Evolutionary conservation across 2,329 filamentous ascomycete genomes (phyloP).

Genomic region (Calonectria hongkongensis): DNA sequence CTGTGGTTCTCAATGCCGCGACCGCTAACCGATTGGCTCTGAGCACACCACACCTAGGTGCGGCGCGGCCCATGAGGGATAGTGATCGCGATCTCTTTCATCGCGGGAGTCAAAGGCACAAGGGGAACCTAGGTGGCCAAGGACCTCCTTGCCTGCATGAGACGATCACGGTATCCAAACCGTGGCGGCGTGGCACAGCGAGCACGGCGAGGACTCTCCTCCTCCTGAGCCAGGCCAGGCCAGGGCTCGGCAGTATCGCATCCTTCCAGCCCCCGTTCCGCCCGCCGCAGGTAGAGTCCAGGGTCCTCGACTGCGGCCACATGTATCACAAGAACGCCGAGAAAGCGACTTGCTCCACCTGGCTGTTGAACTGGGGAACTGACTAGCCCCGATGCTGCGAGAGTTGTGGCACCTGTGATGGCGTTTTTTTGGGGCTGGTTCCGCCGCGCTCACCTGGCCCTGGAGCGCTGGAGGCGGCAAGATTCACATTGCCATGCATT

Average conservation of each 20-base stretch:
- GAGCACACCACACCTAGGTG: neutral
- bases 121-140: constrained; percentile 7
- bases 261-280: constrained; percentile 35
- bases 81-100: constrained; percentile 14
- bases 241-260: neutral
- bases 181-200: constrained; percentile 14
- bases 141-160: constrained; percentile 17
- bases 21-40: constrained; percentile 7
- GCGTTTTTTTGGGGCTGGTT: constrained; percentile 20
- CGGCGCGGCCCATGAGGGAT: constrained; percentile 10
- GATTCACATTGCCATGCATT: constrained; percentile 32
- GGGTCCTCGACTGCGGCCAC: constrained; percentile 5
- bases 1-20: neutral
- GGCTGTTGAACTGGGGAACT: constrained; percentile 6
- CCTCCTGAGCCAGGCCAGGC: neutral
- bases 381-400: constrained; percentile 21
- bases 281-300: constrained; percentile 36
- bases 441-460: constrained; percentile 11
- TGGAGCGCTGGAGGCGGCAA: constrained; percentile 26
- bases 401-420: constrained; percentile 22
- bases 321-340: constrained; percentile 5
- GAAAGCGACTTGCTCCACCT: neutral
- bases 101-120: constrained; percentile 7
- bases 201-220: neutral
- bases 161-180: constrained; percentile 34